A percentile compares a stretch with the other conserved stretches of the same genome.
These are phyloP conservation scores for Senecio squalidus DNA, from an alignment of 140 eudicot species.

Conservation along the genomic window DNA sequence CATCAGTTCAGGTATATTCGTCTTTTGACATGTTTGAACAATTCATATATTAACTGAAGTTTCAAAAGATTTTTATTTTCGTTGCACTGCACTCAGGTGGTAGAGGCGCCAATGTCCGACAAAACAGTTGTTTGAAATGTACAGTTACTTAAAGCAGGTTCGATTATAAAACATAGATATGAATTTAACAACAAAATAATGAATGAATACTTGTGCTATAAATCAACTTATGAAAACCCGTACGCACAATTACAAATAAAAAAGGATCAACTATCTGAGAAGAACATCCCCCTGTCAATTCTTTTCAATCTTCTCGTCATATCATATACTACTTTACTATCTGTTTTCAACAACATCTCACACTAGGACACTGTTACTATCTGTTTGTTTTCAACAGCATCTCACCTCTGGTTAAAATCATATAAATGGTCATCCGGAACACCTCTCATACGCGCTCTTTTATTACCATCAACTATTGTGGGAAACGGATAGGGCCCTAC, in stretches of 20 bases:
- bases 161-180: constrained; percentile 1
- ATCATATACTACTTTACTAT: constrained; percentile 21
- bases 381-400: too few species aligned
- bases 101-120: too few species aligned
- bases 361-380: too few species aligned
- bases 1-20: too few species aligned
- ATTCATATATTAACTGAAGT: too few species aligned
- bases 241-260: neutral
- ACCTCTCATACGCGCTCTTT: constrained; percentile 10
- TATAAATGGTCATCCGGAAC: constrained; percentile 19
- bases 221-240: neutral
- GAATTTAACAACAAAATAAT: neutral
- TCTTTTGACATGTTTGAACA: too few species aligned
- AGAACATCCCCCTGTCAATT: neutral
- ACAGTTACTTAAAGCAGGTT: too few species aligned
- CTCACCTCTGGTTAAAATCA: constrained; percentile 5
- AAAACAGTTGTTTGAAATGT: too few species aligned
- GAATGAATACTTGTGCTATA: neutral
- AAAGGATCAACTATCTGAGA: neutral
- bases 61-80: too few species aligned
- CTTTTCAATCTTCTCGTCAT: constrained; percentile 8
- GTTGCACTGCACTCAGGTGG: too few species aligned
- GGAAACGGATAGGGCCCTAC: constrained; percentile 10
- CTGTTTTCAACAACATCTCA: constrained; percentile 11
- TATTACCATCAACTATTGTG: neutral